phyloP scores from a whole-genome alignment of 208 protist genomes.

The Crithidia expoeki region DNA sequence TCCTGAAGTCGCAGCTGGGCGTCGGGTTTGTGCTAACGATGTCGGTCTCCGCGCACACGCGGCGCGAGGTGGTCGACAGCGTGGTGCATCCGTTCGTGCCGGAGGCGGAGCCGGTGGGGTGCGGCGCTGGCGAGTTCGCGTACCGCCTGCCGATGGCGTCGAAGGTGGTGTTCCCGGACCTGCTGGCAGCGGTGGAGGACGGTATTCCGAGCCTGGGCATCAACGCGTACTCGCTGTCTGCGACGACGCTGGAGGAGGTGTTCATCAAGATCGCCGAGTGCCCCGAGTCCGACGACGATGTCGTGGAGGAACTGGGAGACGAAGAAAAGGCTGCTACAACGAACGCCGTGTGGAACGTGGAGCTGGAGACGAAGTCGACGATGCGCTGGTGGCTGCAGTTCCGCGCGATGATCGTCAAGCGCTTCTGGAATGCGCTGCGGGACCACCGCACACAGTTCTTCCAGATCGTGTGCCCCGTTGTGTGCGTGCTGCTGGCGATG shows the following conservation, averaged over 20 bases:
- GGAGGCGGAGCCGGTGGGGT: background rate
- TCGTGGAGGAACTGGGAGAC: constrained; percentile 5
- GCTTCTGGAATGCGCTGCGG: constrained; percentile 52
- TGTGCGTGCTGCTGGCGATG: constrained; percentile 72
- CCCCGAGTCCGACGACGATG: background rate
- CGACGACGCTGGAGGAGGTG: constrained; percentile 16
- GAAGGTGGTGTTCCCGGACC: background rate
- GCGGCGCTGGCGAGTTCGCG: background rate
- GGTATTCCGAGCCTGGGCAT: no score
- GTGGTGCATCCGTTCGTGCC: constrained; percentile 14
- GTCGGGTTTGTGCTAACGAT: constrained; percentile 62
- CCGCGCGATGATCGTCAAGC: constrained; percentile 65
- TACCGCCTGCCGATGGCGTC: background rate
- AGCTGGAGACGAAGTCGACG: constrained; percentile 22
- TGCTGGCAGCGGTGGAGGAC: background rate
- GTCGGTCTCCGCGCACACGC: constrained; percentile 37
- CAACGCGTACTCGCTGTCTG: constrained; percentile 1
- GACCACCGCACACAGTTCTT: constrained; percentile 75
- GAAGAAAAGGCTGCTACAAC: constrained; percentile 2
- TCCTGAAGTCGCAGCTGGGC: constrained; percentile 64
- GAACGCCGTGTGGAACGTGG: constrained; percentile 45
- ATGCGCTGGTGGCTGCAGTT: constrained; percentile 34
- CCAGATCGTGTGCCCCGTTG: constrained; percentile 73
- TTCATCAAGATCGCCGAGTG: constrained; percentile 30
- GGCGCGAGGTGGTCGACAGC: constrained; percentile 18